phyloP scores from a whole-genome alignment of 805 yeast species.

The Metschnikowia peoriensis region DNA sequence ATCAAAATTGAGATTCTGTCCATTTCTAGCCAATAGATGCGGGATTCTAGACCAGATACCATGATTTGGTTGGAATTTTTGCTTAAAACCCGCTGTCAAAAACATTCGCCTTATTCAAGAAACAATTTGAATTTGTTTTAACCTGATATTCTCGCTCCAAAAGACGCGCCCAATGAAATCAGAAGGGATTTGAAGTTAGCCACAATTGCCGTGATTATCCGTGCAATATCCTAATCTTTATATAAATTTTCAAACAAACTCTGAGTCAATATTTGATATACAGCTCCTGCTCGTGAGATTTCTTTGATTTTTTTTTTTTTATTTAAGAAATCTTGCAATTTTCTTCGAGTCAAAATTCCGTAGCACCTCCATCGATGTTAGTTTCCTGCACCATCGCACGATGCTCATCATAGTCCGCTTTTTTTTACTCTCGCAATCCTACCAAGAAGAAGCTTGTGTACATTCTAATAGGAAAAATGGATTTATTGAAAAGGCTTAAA shows the following conservation, averaged over 20 bases:
- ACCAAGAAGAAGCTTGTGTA: neutral
- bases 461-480: constrained; percentile 7
- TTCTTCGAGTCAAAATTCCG: too few species aligned
- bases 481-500: constrained; percentile 13
- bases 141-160: too few species aligned
- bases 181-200: neutral
- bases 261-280: neutral
- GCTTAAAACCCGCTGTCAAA: neutral
- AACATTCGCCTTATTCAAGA: neutral
- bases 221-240: neutral
- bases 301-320: neutral
- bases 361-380: neutral
- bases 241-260: too few species aligned
- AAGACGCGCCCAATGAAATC: neutral
- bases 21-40: neutral
- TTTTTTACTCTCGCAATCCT: constrained; percentile 1
- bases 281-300: neutral
- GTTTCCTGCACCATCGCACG: constrained; percentile 13
- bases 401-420: constrained; percentile 17
- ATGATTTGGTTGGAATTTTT: neutral
- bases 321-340: too few species aligned
- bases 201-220: neutral
- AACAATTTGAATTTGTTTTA: too few species aligned
- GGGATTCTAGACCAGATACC: neutral
- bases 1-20: neutral